Conservation (phyloP, 306 rosid genomes). For the Lotus japonicus region DNA sequence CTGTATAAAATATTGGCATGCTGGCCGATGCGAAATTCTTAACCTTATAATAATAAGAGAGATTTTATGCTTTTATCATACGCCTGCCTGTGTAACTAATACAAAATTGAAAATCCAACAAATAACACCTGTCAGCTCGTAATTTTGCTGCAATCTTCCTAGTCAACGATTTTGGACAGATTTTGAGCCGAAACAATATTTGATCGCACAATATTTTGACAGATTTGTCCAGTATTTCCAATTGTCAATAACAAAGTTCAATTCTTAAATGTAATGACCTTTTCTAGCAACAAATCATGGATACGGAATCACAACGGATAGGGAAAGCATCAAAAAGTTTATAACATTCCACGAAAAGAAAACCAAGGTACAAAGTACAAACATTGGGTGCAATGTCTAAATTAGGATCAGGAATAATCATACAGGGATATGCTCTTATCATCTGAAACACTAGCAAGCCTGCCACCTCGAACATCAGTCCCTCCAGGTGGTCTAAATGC, state of each 20-base stretch:
- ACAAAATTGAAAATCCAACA: too few species aligned
- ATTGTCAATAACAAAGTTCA: not conserved
- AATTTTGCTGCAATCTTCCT: not conserved
- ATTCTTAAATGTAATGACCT: not conserved
- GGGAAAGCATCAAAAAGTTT: slow-evolving; percentile 7
- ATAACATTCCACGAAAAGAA: slow-evolving; percentile 7
- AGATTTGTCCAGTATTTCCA: not conserved
- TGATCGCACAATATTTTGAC: not conserved
- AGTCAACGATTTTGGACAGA: not conserved
- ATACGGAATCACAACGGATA: slow-evolving; percentile 8
- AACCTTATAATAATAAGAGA: too few species aligned
- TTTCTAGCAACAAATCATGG: not conserved
- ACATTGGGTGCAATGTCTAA: not conserved
- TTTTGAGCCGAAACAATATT: not conserved
- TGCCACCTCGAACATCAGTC: slow-evolving; percentile 46
- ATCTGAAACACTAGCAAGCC: slow-evolving; percentile 95
- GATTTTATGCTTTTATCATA: not conserved
- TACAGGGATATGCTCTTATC: slow-evolving; percentile 86
- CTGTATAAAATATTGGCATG: too few species aligned
- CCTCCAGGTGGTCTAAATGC: slow-evolving; percentile 87
- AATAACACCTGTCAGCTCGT: too few species aligned
- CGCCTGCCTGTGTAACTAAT: not conserved
- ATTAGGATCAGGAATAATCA: slow-evolving; percentile 79
- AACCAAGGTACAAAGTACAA: not conserved
- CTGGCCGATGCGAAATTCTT: too few species aligned